These are phyloP conservation scores for Cornus kousa DNA, from an alignment of 148 eudicot species.

Conservation along the genomic window DNA sequence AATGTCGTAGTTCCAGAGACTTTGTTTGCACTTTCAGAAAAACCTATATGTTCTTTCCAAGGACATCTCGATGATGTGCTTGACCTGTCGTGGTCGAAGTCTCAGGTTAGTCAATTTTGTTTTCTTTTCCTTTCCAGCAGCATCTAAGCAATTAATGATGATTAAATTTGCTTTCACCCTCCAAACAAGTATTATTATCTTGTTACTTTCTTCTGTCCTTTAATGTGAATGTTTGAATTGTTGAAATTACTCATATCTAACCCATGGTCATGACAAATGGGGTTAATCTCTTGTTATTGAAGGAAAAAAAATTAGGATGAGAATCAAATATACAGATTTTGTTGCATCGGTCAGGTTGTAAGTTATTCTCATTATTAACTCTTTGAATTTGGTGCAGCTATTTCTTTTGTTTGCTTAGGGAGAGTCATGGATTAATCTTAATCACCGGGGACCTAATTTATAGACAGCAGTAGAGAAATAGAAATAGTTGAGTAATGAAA, in stretches of 20 bases:
- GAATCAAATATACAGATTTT: neutral
- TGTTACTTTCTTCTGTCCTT: neutral
- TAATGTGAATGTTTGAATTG: neutral
- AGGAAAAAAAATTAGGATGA: neutral
- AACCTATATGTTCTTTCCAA: conserved; percentile 83
- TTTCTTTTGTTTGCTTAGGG: neutral
- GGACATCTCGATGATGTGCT: conserved; percentile 92
- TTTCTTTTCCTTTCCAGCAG: neutral
- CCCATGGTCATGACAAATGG: neutral
- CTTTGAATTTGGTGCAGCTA: neutral
- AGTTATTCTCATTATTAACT: neutral
- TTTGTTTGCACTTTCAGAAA: conserved; percentile 80
- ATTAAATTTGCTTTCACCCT: neutral
- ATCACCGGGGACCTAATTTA: neutral
- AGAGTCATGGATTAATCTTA: neutral
- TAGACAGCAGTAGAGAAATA: neutral
- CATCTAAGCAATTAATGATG: neutral
- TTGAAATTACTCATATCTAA: neutral
- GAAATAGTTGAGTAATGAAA: neutral
- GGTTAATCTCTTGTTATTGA: conserved; percentile 1
- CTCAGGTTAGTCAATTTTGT: conserved; percentile 62
- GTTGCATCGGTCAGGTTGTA: no score
- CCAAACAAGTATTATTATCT: neutral
- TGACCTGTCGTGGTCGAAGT: conserved; percentile 96
- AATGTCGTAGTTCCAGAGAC: conserved; percentile 73